Evolutionary conservation across 352 stramenopile genomes (phyloP).

Genomic region (Globisporangium alternatum): DNA sequence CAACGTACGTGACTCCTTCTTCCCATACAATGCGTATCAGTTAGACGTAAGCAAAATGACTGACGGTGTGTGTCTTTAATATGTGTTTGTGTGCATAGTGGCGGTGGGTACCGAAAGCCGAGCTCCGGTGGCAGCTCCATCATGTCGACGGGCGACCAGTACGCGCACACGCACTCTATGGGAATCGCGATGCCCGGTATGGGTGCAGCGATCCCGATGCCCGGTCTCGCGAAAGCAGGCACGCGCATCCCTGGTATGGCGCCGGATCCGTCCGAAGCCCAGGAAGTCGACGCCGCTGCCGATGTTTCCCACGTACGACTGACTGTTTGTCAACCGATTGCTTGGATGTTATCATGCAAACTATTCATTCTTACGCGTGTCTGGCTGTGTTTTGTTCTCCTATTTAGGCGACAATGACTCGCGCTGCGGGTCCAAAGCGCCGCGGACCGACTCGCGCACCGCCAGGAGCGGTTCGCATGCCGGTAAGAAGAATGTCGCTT

Average conservation of each 20-base stretch:
- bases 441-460: slow-evolving; percentile 61
- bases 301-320: slow-evolving; percentile 66
- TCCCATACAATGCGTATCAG: not conserved
- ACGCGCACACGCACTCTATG: slow-evolving; percentile 63
- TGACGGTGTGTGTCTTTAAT: not conserved
- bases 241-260: slow-evolving; percentile 70
- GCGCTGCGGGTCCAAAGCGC: slow-evolving; percentile 73
- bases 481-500: slow-evolving; percentile 23
- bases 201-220: slow-evolving; percentile 80
- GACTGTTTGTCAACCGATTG: not conserved
- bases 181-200: slow-evolving; percentile 80
- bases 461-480: slow-evolving; percentile 61
- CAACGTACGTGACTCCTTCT: slow-evolving; percentile 16
- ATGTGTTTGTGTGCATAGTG: slow-evolving; percentile 18
- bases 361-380: too few relatives aligned
- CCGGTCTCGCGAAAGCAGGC: slow-evolving; percentile 64
- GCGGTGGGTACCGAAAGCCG: slow-evolving; percentile 43
- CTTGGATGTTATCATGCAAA: too few relatives aligned
- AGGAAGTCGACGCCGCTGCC: slow-evolving; percentile 24
- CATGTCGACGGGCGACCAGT: slow-evolving; percentile 84
- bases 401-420: slow-evolving; percentile 65
- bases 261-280: slow-evolving; percentile 19
- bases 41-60: too few relatives aligned
- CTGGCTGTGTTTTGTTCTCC: not conserved
- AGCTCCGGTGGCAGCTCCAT: slow-evolving; percentile 46